Evolutionary conservation across 2,329 filamentous ascomycete genomes (phyloP), one percentile per base, ranked within the genome.

Genomic region (Neoascochyta sp.): DNA sequence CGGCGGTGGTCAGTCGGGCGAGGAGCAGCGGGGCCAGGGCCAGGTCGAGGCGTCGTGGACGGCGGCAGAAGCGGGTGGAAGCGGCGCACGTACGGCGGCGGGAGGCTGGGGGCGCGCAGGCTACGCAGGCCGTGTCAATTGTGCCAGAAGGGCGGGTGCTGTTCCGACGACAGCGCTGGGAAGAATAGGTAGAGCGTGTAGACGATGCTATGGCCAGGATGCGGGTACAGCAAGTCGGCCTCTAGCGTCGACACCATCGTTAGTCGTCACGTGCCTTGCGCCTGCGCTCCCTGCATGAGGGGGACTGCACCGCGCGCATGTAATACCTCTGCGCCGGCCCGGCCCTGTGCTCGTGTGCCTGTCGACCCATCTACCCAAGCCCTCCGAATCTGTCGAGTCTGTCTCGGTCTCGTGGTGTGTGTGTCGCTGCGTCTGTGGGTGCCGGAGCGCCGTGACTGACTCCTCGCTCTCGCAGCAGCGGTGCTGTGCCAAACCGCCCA

Each of bases 181-280:
- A 62, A 62, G 52, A 62, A 62, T 62, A n/a, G n/a, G n/a, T n/a
- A 62, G 52, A 51, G 48, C 54, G 47, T 44, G 50, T 60, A 59
- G 55, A 28, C 48, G 51, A 57, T 60, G 55, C 50, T 52, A 43
- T 50, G 16, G 39, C 39, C 26, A 24, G 36, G 30, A 36, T 27
- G 33, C 36, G 45, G 46, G 39, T 42, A 43, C 35, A 31, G 31
- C 41, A 21, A 37, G 39, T n/a, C n/a, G n/a, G n/a, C n/a, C n/a
- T n/a, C n/a, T n/a, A n/a, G n/a, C n/a, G 29, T 29, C 24, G 29
- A n/a, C 11, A 13, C 26, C 17, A 30, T 27, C 28, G 16, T 28
- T 22, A 27, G 7, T 13, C 22, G 29, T 27, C 43, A 50, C 46
- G 43, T 47, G 45, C 16, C n/a, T n/a, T n/a, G n/a, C n/a, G n/a